Percentiles rank a stretch among this genome's conserved stretches.
phyloP scores from a whole-genome alignment of 2,329 filamentous ascomycete genomes.

The Penicillium sp. region DNA sequence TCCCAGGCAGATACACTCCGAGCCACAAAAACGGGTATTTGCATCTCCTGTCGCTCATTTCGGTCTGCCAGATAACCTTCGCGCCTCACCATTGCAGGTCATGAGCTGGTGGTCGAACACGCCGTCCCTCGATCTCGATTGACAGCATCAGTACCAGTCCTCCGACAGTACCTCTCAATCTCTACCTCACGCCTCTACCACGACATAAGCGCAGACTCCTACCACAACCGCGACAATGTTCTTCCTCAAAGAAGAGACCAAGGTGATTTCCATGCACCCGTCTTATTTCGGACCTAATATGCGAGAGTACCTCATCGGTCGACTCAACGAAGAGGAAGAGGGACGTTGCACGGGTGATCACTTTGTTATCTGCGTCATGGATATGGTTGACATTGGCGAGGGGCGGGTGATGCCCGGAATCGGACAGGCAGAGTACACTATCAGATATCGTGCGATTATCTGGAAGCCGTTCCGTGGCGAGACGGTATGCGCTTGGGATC shows the following conservation, averaged over 20 bases:
- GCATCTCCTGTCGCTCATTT: slow-evolving; percentile 5
- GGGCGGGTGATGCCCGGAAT: slow-evolving; percentile 88
- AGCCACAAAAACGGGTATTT: background rate
- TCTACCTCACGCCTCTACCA: background rate
- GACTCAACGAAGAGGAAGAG: slow-evolving; percentile 88
- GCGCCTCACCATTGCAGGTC: slow-evolving; percentile 10
- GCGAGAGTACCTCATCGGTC: slow-evolving; percentile 82
- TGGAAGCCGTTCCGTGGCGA: slow-evolving; percentile 98
- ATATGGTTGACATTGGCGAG: slow-evolving; percentile 90
- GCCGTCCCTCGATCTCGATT: slow-evolving; percentile 14
- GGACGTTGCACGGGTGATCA: slow-evolving; percentile 93
- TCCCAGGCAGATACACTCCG: slow-evolving; percentile 12
- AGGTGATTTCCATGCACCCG: slow-evolving; percentile 89
- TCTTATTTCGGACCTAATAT: slow-evolving; percentile 96
- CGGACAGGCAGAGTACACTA: slow-evolving; percentile 88
- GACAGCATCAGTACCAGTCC: slow-evolving; percentile 4
- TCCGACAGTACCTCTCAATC: background rate
- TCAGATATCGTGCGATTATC: slow-evolving; percentile 91
- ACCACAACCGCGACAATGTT: slow-evolving; percentile 64
- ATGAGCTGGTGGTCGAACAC: slow-evolving; percentile 13
- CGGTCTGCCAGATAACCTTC: background rate
- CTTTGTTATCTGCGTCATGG: slow-evolving; percentile 97
- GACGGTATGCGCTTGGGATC: slow-evolving; percentile 63
- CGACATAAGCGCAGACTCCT: slow-evolving; percentile 2
- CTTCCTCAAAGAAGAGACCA: slow-evolving; percentile 95